phyloP scores from a whole-genome alignment of 345 rosid genomes.

The Salix dunnii region DNA sequence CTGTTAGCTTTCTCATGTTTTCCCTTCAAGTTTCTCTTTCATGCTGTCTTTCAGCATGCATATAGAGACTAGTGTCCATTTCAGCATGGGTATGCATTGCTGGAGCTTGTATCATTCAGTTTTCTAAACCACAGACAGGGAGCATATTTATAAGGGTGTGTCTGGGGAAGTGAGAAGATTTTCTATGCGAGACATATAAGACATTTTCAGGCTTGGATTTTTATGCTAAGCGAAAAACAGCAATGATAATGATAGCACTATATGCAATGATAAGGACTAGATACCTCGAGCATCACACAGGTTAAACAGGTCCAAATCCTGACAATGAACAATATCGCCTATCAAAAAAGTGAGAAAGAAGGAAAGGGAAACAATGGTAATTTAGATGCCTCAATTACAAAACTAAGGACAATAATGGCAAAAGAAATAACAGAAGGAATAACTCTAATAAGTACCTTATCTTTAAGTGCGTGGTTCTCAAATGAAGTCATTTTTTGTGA shows the following conservation, averaged over 20 bases:
- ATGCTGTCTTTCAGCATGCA: constrained; percentile 3
- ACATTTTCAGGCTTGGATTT: neutral
- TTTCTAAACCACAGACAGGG: neutral
- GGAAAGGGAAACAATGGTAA: neutral
- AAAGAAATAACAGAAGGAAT: too few relatives aligned
- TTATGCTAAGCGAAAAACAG: neutral
- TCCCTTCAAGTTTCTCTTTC: neutral
- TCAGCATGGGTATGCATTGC: neutral
- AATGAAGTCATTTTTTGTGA: neutral
- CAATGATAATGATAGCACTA: neutral
- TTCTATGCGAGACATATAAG: neutral
- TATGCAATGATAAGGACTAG: neutral
- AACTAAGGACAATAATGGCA: neutral
- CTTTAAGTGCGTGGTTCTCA: neutral
- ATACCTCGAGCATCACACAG: neutral
- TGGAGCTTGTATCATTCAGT: neutral
- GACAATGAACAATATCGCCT: neutral
- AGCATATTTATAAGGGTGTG: neutral
- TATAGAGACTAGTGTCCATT: neutral
- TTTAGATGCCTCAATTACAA: neutral
- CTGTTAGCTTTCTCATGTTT: neutral
- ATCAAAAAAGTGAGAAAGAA: neutral
- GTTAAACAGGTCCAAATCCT: neutral
- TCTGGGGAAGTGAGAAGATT: neutral
- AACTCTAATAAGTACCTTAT: neutral